Percentiles rank a stretch among this genome's conserved stretches.
phyloP scores from a whole-genome alignment of 73 alveolate genomes.

The Urostyla sp. region DNA sequence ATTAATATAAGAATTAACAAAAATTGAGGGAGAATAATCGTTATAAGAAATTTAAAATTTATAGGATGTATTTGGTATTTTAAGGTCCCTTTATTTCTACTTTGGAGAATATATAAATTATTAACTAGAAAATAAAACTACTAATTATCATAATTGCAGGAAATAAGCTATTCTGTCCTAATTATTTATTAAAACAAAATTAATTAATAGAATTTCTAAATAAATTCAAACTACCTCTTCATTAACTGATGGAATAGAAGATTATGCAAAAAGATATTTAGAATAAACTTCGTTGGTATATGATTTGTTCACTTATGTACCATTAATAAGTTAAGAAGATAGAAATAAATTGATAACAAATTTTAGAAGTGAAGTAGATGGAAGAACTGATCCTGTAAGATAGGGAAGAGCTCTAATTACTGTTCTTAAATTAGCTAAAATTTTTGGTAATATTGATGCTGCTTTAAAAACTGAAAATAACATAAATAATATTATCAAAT shows the following conservation, averaged over 20 bases:
- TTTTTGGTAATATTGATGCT: neutral
- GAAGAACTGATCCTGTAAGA: neutral
- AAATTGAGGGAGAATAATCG: too few species aligned
- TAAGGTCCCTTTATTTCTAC: too few species aligned
- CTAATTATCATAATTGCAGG: constrained; percentile 59
- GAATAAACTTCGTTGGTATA: constrained; percentile 35
- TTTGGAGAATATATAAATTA: too few species aligned
- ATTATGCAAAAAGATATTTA: constrained; percentile 7
- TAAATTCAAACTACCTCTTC: neutral
- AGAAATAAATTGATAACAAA: neutral
- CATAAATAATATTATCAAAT: neutral
- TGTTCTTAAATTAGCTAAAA: constrained; percentile 6
- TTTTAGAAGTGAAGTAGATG: neutral
- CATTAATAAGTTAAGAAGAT: neutral
- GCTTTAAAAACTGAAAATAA: neutral
- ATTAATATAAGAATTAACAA: too few species aligned
- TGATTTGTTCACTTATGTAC: constrained; percentile 33
- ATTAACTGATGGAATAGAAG: constrained; percentile 1
- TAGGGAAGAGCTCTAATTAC: constrained; percentile 13
- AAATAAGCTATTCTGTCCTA: constrained; percentile 17
- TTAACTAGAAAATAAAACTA: constrained; percentile 47
- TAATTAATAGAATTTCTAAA: neutral
- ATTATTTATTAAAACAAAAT: constrained; percentile 14
- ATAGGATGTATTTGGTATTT: too few species aligned
- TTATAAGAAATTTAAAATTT: too few species aligned